Evolutionary conservation across 1,284 basidiomycete genomes (phyloP).

Genomic region (Vanrija sp.): DNA sequence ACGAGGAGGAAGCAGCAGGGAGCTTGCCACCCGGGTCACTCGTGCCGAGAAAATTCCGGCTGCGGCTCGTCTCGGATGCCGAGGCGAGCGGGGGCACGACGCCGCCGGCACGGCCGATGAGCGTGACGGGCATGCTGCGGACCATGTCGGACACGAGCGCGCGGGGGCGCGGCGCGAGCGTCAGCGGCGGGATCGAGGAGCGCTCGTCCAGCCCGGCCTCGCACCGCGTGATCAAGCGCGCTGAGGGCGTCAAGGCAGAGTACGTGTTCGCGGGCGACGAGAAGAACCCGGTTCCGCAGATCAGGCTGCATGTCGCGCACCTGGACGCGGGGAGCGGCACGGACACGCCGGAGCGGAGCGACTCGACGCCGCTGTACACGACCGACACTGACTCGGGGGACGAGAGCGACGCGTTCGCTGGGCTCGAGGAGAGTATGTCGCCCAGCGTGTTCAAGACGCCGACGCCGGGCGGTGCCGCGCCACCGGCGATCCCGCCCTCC

Average conservation of each 20-base stretch:
- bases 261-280: constrained; percentile 47
- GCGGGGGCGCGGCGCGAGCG: not conserved
- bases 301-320: constrained; percentile 36
- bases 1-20: not conserved
- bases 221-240: constrained; percentile 4
- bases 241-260: constrained; percentile 42
- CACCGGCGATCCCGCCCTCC: constrained; percentile 27
- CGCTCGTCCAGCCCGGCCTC: too few relatives aligned
- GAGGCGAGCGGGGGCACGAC: not conserved
- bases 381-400: constrained; percentile 18
- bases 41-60: constrained; percentile 23
- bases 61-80: constrained; percentile 27
- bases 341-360: not conserved
- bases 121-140: constrained; percentile 32
- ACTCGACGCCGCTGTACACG: not conserved
- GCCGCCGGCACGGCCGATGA: constrained; percentile 17
- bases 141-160: not conserved
- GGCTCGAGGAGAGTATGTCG: not conserved
- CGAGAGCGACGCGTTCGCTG: constrained; percentile 1
- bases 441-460: not conserved
- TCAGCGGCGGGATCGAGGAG: too few relatives aligned
- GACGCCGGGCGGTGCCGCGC: too few relatives aligned
- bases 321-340: not conserved
- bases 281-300: constrained; percentile 41
- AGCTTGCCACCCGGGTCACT: not conserved